Percentiles rank a stretch among this genome's conserved stretches.
Evolutionary conservation across 352 stramenopile species (phyloP).

Genomic region (Globisporangium solare): DNA sequence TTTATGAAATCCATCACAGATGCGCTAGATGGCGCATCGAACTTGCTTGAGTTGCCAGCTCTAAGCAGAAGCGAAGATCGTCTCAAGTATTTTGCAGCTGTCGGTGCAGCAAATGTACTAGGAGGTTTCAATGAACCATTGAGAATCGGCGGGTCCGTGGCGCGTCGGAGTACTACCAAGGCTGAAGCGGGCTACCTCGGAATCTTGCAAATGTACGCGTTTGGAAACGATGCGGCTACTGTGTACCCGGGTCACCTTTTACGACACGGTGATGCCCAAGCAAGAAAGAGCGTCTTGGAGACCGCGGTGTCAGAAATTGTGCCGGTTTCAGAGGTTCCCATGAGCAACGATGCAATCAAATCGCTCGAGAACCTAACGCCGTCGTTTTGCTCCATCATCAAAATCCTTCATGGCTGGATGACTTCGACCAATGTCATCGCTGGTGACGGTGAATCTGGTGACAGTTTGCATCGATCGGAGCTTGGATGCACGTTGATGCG

Average conservation of each 20-base stretch:
- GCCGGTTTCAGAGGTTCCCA: constrained; percentile 20
- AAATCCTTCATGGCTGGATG: constrained; percentile 37
- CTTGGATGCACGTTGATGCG: constrained; percentile 49
- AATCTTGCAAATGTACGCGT: constrained; percentile 28
- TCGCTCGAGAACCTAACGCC: constrained; percentile 30
- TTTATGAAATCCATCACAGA: constrained; percentile 19
- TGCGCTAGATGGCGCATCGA: constrained; percentile 13
- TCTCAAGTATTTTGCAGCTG: constrained; percentile 28
- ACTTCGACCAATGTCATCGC: constrained; percentile 13
- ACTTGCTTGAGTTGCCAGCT: constrained; percentile 10
- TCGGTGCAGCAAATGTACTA: constrained; percentile 40
- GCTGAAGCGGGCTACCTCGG: constrained; percentile 9
- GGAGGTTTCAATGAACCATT: constrained; percentile 40
- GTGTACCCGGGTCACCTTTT: neutral
- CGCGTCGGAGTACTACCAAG: constrained; percentile 8
- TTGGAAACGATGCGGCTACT: constrained; percentile 30
- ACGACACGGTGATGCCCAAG: neutral
- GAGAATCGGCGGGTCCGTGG: constrained; percentile 33
- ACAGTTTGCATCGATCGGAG: constrained; percentile 34
- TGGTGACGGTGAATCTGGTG: constrained; percentile 8
- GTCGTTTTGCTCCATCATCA: constrained; percentile 32
- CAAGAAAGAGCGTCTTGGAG: constrained; percentile 4
- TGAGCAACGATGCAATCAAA: constrained; percentile 21
- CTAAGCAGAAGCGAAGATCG: constrained; percentile 5
- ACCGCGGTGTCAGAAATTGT: constrained; percentile 19